Conservation (phyloP, 2,329 filamentous ascomycete genomes). For the Nannizzia gypsea region DNA sequence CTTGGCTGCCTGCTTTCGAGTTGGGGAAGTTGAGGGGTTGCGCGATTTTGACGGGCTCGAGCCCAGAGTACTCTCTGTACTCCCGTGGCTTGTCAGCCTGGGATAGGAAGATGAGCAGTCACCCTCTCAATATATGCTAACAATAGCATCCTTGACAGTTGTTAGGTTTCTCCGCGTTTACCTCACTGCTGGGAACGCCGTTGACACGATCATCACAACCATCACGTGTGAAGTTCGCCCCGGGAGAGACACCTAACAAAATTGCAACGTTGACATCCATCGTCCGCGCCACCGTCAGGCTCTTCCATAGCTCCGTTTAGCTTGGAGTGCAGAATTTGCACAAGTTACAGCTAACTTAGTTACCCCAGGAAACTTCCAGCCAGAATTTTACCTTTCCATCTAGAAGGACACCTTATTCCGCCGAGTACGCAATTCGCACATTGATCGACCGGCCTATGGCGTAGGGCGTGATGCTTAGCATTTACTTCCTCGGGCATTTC, state of each 20-base stretch:
- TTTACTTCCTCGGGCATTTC: not conserved
- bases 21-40: not conserved
- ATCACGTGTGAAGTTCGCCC: not conserved
- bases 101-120: not conserved
- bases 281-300: not conserved
- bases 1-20: not conserved
- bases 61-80: not conserved
- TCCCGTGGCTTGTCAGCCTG: not conserved
- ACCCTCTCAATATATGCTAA: not conserved
- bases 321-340: too few relatives aligned
- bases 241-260: not conserved
- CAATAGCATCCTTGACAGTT: not conserved
- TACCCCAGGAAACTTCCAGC: not conserved
- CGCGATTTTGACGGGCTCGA: not conserved
- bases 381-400: not conserved
- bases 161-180: conserved; percentile 3
- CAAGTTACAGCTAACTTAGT: not conserved
- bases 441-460: not conserved
- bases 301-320: not conserved
- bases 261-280: not conserved
- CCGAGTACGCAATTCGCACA: not conserved
- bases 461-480: not conserved
- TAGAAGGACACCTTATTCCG: not conserved
- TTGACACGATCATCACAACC: not conserved
- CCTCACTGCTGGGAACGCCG: not conserved